Base-by-base conservation (phyloP, 306 rosid species). In the Fragaria nilgerrensis region DNA sequence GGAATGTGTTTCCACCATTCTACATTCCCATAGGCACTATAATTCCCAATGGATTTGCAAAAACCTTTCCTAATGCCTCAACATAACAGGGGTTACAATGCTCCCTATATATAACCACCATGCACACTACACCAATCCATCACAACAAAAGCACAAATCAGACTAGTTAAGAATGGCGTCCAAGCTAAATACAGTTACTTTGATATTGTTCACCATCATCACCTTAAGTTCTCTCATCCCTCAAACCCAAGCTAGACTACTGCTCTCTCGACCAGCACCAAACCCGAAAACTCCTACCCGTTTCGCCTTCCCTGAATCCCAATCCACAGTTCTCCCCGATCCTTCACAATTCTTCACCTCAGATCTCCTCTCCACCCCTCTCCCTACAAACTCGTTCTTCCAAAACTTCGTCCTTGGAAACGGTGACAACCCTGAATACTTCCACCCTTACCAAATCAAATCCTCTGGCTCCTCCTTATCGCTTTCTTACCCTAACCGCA, bases 311-410 rank as follows among this genome's bases (percentile, higher is more conserved):
- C 96, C 96, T 1, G 72, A 70, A 16, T 23, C 75, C 3, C 53
- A 83, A 0, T 89, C 96, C 72, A 75, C 92, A 27, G 77, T 89
- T 3, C 91, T 89, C 10, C 96, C 96, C 34, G 91, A 89, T 7
- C 96, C 96, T 17, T 87, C 91, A 10, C 75, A 27, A 3, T 86
- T 86, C 86, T 89, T 87, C 83, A 72, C 86, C 14, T 74, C 73
- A 61, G 82, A 75, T 25, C 88, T 91, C 22, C 75, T 86, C 58
- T 82, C 91, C 15, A 23, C 70, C 16, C 90, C 94, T 3, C 90
- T 91, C 22, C 94, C 96, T 1, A 91, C 96, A 0, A 91, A 87
- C 84, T 91, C 94, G 32, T 91, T 91, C 85, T 89, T 89, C 81
- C 96, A 91, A 72, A 91, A 91, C 80, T 89, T 82, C 43, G 84